phyloP scores from a whole-genome alignment of 495 filamentous ascomycete genomes.

The Darksidea phi region DNA sequence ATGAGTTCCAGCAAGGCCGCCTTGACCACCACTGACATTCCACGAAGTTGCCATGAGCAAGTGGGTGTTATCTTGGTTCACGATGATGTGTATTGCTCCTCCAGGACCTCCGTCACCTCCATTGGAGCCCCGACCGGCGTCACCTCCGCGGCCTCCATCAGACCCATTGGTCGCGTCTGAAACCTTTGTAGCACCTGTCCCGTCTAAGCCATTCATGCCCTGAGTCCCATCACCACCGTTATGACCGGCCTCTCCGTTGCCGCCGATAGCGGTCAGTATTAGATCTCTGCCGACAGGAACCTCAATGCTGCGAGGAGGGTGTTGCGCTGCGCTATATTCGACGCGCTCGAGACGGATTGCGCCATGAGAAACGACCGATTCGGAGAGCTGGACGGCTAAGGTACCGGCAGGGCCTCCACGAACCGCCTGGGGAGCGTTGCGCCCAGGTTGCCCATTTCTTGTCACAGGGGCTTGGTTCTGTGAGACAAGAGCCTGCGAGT shows the following conservation, averaged over 20 bases:
- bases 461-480: neutral
- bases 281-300: neutral
- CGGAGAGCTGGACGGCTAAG: neutral
- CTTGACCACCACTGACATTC: constrained; percentile 19
- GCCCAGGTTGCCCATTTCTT: neutral
- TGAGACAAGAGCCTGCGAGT: neutral
- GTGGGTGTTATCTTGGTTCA: constrained; percentile 27
- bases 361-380: neutral
- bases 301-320: neutral
- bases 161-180: constrained; percentile 15
- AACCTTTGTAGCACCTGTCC: neutral
- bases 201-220: neutral
- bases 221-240: constrained; percentile 1
- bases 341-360: neutral
- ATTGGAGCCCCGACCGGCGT: constrained; percentile 20
- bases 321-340: neutral
- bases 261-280: neutral
- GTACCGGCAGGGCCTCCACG: neutral
- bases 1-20: constrained; percentile 33
- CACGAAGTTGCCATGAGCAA: constrained; percentile 23
- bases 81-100: constrained; percentile 14
- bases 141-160: constrained; percentile 9
- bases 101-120: constrained; percentile 26
- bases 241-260: neutral
- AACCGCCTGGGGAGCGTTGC: neutral